These are phyloP conservation scores for Geranomyces michiganensis DNA, from an alignment of 192 early-diverging fungal genomes.

Conservation along the genomic window DNA sequence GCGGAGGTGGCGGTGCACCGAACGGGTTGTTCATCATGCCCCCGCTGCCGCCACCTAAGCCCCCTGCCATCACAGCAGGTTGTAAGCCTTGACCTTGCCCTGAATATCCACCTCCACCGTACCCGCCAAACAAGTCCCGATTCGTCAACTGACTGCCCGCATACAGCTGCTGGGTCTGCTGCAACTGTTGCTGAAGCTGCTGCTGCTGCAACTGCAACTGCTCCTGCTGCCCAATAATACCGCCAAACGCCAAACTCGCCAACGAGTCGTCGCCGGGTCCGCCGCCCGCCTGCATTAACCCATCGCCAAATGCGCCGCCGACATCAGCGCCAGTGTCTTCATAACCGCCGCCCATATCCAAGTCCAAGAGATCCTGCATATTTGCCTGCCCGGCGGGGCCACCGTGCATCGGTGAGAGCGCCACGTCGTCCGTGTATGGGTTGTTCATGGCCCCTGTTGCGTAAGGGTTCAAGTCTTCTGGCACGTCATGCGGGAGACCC, in stretches of 20 bases:
- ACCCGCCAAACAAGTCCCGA: not conserved
- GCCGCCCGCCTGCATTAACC: no score
- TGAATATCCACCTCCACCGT: not conserved
- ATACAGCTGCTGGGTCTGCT: conserved; percentile 5
- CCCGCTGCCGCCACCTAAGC: not conserved
- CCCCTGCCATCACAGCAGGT: conserved; percentile 2
- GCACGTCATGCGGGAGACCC: conserved; percentile 29
- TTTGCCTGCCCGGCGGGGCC: conserved; percentile 42
- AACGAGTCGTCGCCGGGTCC: not conserved
- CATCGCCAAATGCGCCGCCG: conserved; percentile 30
- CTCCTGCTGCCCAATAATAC: conserved; percentile 34
- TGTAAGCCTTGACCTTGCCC: not conserved
- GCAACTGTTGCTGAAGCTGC: conserved; percentile 17
- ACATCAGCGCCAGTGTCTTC: conserved; percentile 31
- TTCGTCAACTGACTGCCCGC: not conserved
- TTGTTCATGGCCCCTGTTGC: conserved; percentile 31
- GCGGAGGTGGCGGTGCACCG: not conserved
- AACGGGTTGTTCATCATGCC: conserved; percentile 8
- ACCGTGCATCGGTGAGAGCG: conserved; percentile 28
- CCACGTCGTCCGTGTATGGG: conserved; percentile 14
- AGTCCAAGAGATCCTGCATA: conserved; percentile 69
- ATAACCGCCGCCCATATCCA: conserved; percentile 60
- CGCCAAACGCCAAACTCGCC: conserved; percentile 18
- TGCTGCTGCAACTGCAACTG: conserved; percentile 17
- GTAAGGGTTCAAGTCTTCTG: conserved; percentile 28